Percentiles rank a stretch among this genome's conserved stretches.
These are phyloP conservation scores for Paramecium sonneborni DNA, from an alignment of 73 alveolate genomes.

Conservation along the genomic window DNA sequence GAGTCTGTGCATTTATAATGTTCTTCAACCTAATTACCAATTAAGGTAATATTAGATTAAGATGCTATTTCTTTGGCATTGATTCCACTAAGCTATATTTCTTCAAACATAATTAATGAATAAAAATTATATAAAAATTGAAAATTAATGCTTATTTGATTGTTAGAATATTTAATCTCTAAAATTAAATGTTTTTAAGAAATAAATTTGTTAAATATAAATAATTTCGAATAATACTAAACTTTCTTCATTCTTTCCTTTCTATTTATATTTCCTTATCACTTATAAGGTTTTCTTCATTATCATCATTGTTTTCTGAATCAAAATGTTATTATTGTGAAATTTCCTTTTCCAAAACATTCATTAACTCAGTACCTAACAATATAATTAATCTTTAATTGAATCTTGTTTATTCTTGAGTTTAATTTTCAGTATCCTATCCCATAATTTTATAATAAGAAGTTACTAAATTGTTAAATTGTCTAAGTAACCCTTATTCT, in stretches of 20 bases:
- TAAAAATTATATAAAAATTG: neutral
- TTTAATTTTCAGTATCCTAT: neutral
- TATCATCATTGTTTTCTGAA: neutral
- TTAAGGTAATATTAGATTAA: neutral
- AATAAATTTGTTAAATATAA: too few relatives aligned
- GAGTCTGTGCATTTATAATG: neutral
- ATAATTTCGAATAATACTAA: too few relatives aligned
- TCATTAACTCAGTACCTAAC: neutral
- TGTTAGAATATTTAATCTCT: neutral
- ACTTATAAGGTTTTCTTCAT: neutral
- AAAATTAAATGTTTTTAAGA: too few relatives aligned
- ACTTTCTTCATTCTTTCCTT: neutral
- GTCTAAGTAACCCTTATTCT: neutral
- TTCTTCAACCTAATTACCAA: neutral
- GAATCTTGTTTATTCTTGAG: slow-evolving; percentile 15
- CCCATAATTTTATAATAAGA: neutral
- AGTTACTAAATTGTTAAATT: neutral
- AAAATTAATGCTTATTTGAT: neutral
- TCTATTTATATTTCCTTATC: neutral
- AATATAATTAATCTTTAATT: neutral
- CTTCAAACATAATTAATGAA: neutral
- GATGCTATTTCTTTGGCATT: neutral
- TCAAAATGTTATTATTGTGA: neutral
- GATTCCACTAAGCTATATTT: neutral
- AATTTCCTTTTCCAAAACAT: slow-evolving; percentile 25